These are phyloP conservation scores for Neolentinus lepideus DNA, from an alignment of 1,284 basidiomycete species.

Conservation along the genomic window DNA sequence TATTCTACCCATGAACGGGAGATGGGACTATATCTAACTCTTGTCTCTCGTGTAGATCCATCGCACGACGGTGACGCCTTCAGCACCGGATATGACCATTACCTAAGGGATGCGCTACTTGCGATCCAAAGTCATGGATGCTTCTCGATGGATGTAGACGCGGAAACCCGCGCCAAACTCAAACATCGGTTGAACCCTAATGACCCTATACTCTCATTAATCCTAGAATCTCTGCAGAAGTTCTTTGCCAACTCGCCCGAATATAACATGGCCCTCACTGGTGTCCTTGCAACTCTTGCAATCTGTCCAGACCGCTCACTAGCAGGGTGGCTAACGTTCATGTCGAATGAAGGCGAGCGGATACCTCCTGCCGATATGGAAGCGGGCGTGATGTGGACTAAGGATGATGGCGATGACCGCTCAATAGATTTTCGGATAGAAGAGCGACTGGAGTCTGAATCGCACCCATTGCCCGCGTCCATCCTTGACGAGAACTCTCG, in stretches of 20 bases:
- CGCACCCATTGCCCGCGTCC: conserved; percentile 52
- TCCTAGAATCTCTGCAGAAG: conserved; percentile 64
- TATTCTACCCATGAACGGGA: conserved; percentile 76
- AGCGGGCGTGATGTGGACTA: conserved; percentile 14
- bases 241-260: conserved; percentile 88
- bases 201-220: conserved; percentile 67
- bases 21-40: conserved; percentile 73
- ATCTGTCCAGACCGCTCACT: conserved; percentile 81
- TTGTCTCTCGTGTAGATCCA: conserved; percentile 77
- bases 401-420: conserved; percentile 62
- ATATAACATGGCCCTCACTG: conserved; percentile 84
- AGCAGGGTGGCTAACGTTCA: conserved; percentile 81
- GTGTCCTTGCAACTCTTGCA: conserved; percentile 71
- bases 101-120: conserved; percentile 73
- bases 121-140: conserved; percentile 60
- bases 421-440: conserved; percentile 73
- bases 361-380: conserved; percentile 11
- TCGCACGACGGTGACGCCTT: conserved; percentile 67
- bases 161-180: conserved; percentile 31
- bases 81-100: conserved; percentile 82
- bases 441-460: conserved; percentile 53
- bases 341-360: conserved; percentile 29
- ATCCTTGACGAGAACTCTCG: conserved; percentile 63
- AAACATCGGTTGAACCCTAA: conserved; percentile 75
- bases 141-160: conserved; percentile 38